phyloP scores from a whole-genome alignment of 2,329 filamentous ascomycete genomes.

The Penicillium sp. region DNA sequence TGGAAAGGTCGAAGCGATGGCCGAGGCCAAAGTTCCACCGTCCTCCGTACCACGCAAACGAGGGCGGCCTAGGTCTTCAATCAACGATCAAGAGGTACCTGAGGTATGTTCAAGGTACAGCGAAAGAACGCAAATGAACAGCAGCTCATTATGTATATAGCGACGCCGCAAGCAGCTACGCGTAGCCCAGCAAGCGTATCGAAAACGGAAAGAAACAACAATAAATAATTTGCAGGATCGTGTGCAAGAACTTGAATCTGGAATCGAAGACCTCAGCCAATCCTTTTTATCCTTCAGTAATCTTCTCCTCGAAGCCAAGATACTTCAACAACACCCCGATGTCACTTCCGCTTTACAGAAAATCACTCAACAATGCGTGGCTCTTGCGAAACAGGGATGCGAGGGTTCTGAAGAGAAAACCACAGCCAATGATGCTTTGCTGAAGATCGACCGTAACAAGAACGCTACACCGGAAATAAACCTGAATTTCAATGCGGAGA shows the following conservation, averaged over 20 bases:
- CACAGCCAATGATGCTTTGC: neutral
- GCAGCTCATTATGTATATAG: constrained; percentile 19
- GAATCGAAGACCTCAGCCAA: constrained; percentile 29
- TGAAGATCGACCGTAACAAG: constrained; percentile 3
- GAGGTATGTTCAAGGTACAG: constrained; percentile 27
- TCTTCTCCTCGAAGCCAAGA: constrained; percentile 24
- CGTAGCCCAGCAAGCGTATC: constrained; percentile 32
- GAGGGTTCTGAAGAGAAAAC: constrained; percentile 13
- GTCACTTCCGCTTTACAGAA: constrained; percentile 26
- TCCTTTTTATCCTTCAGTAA: constrained; percentile 32
- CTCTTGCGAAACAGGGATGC: constrained; percentile 24
- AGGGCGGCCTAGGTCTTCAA: constrained; percentile 27
- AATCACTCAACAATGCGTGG: constrained; percentile 29
- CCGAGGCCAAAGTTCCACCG: constrained; percentile 12
- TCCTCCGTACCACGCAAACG: constrained; percentile 27
- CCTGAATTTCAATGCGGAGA: constrained; percentile 4
- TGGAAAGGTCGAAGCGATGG: constrained; percentile 1
- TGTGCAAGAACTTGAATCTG: constrained; percentile 27
- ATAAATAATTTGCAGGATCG: constrained; percentile 29
- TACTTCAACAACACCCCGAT: constrained; percentile 21
- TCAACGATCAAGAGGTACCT: constrained; percentile 25
- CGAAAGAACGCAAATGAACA: neutral
- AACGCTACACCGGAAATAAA: constrained; percentile 5
- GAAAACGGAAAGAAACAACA: constrained; percentile 30
- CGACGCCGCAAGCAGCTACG: constrained; percentile 32